phyloP scores from a whole-genome alignment of 768 basidiomycete species.

The Multifurca ochricompacta region DNA sequence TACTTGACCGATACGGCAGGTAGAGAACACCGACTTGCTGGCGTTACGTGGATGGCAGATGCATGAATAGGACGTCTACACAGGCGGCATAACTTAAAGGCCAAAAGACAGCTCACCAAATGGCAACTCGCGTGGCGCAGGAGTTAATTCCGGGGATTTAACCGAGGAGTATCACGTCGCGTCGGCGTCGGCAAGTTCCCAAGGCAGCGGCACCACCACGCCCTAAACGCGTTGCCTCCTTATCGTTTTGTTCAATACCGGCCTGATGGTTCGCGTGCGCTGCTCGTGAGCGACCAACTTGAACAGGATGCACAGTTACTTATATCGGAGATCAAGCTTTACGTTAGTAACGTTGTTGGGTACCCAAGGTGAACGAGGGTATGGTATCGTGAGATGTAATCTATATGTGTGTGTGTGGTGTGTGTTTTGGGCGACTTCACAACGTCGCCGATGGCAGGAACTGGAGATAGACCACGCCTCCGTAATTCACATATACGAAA shows the following conservation, averaged over 20 bases:
- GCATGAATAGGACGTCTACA: too few species aligned
- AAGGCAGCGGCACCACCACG: neutral
- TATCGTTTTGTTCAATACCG: conserved; percentile 4
- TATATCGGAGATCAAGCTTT: conserved; percentile 8
- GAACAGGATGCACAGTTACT: neutral
- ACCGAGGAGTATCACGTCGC: neutral
- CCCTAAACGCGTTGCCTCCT: neutral
- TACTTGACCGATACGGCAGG: too few species aligned
- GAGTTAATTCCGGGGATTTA: neutral
- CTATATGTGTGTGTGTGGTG: neutral
- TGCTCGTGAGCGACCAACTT: neutral
- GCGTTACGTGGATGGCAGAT: too few species aligned
- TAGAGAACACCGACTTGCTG: too few species aligned
- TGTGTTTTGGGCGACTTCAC: neutral
- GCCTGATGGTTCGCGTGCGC: neutral
- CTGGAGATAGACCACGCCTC: conserved; percentile 3
- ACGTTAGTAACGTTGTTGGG: conserved; percentile 14
- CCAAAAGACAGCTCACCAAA: neutral
- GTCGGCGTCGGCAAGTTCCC: neutral
- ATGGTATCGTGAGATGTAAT: conserved; percentile 3
- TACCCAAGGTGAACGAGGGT: neutral
- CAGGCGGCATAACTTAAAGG: neutral
- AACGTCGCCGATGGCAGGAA: conserved; percentile 2
- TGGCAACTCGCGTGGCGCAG: conserved; percentile 14
- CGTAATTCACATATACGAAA: conserved; percentile 5